Evolutionary conservation across 306 rosid species (phyloP), one percentile per base, ranked within the genome.

Genomic region (Hylodesmum podocarpum): DNA sequence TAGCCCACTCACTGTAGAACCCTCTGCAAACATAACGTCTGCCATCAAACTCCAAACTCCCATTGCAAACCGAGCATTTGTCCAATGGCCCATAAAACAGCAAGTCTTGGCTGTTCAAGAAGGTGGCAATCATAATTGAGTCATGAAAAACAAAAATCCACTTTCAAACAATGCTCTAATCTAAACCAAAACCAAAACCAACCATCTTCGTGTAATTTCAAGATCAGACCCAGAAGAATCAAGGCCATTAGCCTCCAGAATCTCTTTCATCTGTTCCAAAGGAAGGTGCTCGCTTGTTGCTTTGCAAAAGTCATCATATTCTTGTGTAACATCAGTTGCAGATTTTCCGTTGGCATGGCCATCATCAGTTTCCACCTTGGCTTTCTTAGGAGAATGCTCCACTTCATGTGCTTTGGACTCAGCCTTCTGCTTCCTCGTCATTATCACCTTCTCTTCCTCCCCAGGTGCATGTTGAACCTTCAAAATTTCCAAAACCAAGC

Each of bases 361-460:
- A 55, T 81, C 87, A 24, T 84, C 94, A 9, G 40, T 78, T 75
- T 89, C 90, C 27, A 91, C 22, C 86, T 85, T 89, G 4, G 85
- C 57, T 77, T 86, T 92, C 84, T 94, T 90, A 0, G 93, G 92
- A 65, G 90, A 78, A 12, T 82, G 86, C 70, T 78, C 95, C 10
- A 75, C 87, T 53, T 90, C 95, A 2, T 83, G 89, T 66, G 85
- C 84, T 39, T 90, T 90, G 67, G 61, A 85, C 82, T 92, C 96
- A 19, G 93, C 96, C 75, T 92, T 92, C 71, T 89, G 97, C 84
- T 95, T 95, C 89, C 91, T 85, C 24, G 96, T 92, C 95, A 79
- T 92, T 93, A 79, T 78, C 77, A 82, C 84, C 79, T 87, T 86
- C 50, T 90, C 97, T 74, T 94, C 96, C 0, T 88, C 91, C 39